Evolutionary conservation across 129 eudicot genomes (phyloP).

Genomic region (Centaurea solstitialis): DNA sequence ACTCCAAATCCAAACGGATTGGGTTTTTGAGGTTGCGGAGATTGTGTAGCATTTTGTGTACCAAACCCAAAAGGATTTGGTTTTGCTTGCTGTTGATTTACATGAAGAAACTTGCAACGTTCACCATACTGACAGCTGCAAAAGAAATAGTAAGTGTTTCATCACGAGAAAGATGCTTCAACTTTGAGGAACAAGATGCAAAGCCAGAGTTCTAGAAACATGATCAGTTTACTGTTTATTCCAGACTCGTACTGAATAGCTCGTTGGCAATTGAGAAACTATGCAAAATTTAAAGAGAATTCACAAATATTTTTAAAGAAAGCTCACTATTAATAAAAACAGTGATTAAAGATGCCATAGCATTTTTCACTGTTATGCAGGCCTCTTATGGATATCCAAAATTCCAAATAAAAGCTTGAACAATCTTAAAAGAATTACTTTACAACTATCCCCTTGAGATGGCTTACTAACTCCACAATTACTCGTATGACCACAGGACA

Average conservation of each 20-base stretch:
- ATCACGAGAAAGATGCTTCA: not conserved
- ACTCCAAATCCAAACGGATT: conserved; percentile 98
- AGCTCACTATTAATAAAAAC: no score
- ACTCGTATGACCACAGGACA: no score
- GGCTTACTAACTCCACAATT: no score
- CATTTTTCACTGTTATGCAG: no score
- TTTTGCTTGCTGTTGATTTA: conserved; percentile 57
- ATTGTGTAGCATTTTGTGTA: conserved; percentile 42
- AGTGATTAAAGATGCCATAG: no score
- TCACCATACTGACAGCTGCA: conserved; percentile 88
- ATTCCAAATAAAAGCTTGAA: no score
- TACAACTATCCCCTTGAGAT: no score
- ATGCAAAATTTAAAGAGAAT: not conserved
- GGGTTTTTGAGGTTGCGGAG: conserved; percentile 61
- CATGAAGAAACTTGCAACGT: conserved; percentile 80
- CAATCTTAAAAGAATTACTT: no score
- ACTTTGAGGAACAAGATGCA: not conserved
- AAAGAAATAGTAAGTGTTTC: conserved; percentile 15
- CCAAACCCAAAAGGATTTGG: conserved; percentile 81
- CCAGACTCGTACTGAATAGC: not conserved
- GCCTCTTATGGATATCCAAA: no score
- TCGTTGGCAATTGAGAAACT: not conserved
- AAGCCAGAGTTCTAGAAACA: not conserved
- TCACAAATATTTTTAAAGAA: no score
- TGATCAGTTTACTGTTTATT: not conserved